Conservation (phyloP, 768 basidiomycete genomes). For the Daedaleopsis sinensis region DNA sequence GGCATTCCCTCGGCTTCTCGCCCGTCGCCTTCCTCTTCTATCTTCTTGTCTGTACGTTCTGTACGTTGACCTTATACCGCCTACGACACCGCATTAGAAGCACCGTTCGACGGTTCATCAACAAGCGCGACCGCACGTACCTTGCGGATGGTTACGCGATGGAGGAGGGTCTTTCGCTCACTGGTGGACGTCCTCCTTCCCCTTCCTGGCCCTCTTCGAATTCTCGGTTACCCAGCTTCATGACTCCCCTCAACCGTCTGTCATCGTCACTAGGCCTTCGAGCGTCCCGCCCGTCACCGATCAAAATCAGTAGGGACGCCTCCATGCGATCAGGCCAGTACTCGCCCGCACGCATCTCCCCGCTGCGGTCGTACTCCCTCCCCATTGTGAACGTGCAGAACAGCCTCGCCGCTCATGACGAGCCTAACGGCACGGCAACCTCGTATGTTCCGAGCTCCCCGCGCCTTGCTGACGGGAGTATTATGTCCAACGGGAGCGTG, state of each 20-base stretch:
- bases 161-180: conserved; percentile 34
- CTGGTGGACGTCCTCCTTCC: conserved; percentile 29
- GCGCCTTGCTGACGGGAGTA: conserved; percentile 27
- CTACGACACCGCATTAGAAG: conserved; percentile 59
- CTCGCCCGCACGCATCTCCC: conserved; percentile 31
- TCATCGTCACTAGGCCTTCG: conserved; percentile 22
- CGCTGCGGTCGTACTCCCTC: conserved; percentile 30
- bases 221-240: conserved; percentile 38
- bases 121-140: conserved; percentile 31
- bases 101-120: conserved; percentile 40
- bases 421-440: conserved; percentile 26
- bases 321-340: conserved; percentile 25
- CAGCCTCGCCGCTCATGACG: conserved; percentile 12
- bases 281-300: conserved; percentile 18
- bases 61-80: conserved; percentile 52
- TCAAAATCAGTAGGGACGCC: conserved; percentile 20
- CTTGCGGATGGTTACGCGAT: conserved; percentile 30
- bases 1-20: conserved; percentile 73
- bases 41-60: conserved; percentile 43
- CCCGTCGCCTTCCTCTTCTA: conserved; percentile 65
- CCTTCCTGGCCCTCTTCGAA: conserved; percentile 53
- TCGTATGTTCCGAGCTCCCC: conserved; percentile 30
- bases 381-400: conserved; percentile 18
- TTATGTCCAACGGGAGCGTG: conserved; percentile 35
- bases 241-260: conserved; percentile 23